Conservation (phyloP, 192 early-diverging fungal genomes). For the Entomortierella lignicola region DNA sequence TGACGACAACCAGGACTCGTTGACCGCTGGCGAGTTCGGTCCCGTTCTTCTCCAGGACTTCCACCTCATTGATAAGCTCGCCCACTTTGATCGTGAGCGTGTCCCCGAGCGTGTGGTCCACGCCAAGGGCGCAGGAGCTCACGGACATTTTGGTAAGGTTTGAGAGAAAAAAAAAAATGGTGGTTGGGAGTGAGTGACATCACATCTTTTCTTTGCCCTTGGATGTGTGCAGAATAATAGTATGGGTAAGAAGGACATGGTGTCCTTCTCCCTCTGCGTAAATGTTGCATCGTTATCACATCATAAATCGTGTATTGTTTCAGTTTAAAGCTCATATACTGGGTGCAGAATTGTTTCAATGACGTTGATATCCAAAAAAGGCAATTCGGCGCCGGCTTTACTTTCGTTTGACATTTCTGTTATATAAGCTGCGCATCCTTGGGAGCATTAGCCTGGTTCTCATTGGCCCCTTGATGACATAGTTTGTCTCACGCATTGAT, state of each 20-base stretch:
- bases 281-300: too few species aligned
- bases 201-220: neutral
- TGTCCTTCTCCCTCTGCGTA: too few species aligned
- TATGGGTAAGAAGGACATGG: too few species aligned
- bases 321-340: too few species aligned
- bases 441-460: neutral
- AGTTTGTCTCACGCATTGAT: neutral
- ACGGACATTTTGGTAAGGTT: slow-evolving; percentile 72
- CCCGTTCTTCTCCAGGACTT: slow-evolving; percentile 81
- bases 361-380: too few species aligned
- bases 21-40: slow-evolving; percentile 74
- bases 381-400: too few species aligned
- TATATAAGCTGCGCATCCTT: too few species aligned
- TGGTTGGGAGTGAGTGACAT: neutral
- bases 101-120: slow-evolving; percentile 86
- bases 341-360: too few species aligned
- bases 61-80: slow-evolving; percentile 80
- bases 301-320: too few species aligned
- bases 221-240: too few species aligned
- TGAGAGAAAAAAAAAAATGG: neutral
- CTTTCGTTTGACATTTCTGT: too few species aligned
- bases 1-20: slow-evolving; percentile 79
- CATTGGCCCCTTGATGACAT: neutral
- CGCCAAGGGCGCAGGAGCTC: slow-evolving; percentile 83
- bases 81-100: slow-evolving; percentile 84